phyloP scores from a whole-genome alignment of 2,329 filamentous ascomycete species.

The Phialocephala sp. region DNA sequence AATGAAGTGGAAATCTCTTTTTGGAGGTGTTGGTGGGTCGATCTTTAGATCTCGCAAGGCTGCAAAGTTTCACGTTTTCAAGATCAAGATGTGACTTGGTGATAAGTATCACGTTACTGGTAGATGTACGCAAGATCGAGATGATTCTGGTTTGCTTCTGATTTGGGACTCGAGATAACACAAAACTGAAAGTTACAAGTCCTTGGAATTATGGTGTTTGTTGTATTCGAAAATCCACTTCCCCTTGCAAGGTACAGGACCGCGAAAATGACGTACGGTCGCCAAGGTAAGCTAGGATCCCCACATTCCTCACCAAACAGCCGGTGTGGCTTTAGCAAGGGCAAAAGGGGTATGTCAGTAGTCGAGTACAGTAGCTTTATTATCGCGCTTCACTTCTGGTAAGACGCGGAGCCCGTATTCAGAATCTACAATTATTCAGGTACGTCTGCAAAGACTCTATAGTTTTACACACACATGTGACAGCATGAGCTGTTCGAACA shows the following conservation, averaged over 20 bases:
- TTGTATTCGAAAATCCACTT: neutral
- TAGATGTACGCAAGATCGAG: neutral
- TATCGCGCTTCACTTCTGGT: neutral
- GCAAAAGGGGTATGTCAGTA: neutral
- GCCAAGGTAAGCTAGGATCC: constrained; percentile 2
- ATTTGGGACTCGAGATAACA: neutral
- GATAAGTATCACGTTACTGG: neutral
- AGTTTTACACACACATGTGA: constrained; percentile 18
- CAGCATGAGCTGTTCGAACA: constrained; percentile 8
- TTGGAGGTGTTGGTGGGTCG: constrained; percentile 2
- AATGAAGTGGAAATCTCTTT: neutral
- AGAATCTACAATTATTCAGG: neutral
- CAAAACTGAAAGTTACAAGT: neutral
- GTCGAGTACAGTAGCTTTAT: neutral
- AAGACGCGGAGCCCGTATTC: too few species aligned
- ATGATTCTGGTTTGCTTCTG: neutral
- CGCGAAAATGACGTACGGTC: constrained; percentile 1
- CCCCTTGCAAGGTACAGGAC: neutral
- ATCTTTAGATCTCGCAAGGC: constrained; percentile 2
- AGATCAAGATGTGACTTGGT: constrained; percentile 1
- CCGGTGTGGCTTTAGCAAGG: neutral
- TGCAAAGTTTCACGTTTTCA: neutral
- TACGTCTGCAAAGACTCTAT: constrained; percentile 17
- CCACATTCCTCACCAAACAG: neutral
- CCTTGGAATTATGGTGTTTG: neutral